Percentiles rank a stretch among this genome's conserved stretches.
Conservation (phyloP, 129 eudicot genomes). For the Glebionis coronaria region DNA sequence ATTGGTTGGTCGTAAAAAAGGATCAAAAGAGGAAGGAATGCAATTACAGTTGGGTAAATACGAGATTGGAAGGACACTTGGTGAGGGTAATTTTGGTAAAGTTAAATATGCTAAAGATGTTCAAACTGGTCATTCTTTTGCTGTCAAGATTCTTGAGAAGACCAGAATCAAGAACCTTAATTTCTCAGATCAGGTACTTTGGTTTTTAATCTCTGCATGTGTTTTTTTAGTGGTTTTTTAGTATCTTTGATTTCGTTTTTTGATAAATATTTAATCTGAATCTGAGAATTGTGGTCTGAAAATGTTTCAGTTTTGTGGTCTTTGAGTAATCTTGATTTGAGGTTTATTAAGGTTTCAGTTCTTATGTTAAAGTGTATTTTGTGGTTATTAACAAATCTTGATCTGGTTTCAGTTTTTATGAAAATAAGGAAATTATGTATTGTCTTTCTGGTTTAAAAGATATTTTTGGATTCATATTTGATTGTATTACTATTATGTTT, state of each 20-base stretch:
- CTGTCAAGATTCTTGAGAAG: constrained; percentile 80
- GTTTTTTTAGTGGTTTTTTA: neutral
- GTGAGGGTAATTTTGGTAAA: constrained; percentile 91
- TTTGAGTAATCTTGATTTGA: neutral
- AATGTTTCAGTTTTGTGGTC: neutral
- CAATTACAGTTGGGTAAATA: constrained; percentile 81
- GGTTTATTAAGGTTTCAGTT: neutral
- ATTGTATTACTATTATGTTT: neutral
- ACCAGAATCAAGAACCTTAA: constrained; percentile 62
- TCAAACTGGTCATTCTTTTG: constrained; percentile 65
- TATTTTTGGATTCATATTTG: neutral
- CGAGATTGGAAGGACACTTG: constrained; percentile 78
- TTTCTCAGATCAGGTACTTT: constrained; percentile 76
- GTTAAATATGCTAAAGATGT: constrained; percentile 72
- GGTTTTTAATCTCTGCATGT: neutral
- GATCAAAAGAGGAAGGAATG: constrained; percentile 45
- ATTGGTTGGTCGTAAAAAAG: constrained; percentile 33
- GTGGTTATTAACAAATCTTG: too few relatives aligned
- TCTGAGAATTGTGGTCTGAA: neutral
- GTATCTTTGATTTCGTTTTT: neutral
- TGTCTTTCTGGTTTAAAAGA: too few relatives aligned
- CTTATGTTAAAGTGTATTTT: neutral
- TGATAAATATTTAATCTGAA: neutral
- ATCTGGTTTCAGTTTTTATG: neutral
- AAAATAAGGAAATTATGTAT: too few relatives aligned